phyloP scores from a whole-genome alignment of 108 stramenopile species.

The Pelagomonas calceolata region DNA sequence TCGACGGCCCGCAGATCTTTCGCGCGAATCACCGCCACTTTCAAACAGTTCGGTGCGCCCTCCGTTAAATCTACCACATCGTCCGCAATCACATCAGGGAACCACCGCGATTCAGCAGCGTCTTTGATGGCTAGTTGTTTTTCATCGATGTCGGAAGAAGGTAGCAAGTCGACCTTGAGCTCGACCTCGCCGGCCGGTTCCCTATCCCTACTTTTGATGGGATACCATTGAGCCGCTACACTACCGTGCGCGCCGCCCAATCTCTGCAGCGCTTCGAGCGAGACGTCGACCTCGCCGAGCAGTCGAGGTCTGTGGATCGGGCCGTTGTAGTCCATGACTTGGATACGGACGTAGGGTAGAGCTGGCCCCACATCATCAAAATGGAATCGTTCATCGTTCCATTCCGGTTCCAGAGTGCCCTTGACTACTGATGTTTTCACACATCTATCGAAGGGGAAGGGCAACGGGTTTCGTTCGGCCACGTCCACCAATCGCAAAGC shows the following conservation, averaged over 20 bases:
- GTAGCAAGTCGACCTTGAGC: not conserved
- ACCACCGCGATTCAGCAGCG: not conserved
- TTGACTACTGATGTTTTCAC: not conserved
- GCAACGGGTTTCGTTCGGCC: not conserved
- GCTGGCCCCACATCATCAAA: not conserved
- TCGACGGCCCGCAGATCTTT: not conserved
- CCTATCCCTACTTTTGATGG: not conserved
- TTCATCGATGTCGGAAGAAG: not conserved
- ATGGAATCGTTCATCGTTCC: not conserved
- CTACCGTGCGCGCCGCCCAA: no score
- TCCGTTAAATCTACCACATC: not conserved
- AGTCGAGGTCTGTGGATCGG: no score
- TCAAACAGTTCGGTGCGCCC: not conserved
- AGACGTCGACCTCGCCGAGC: no score
- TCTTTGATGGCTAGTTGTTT: not conserved
- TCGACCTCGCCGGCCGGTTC: not conserved
- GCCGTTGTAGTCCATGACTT: not conserved
- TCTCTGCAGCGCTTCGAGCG: no score
- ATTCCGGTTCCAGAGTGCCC: not conserved
- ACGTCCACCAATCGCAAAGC: no score
- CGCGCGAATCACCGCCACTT: not conserved
- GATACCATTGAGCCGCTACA: not conserved
- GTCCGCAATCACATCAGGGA: not conserved
- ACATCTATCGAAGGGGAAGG: not conserved
- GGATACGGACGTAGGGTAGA: not conserved